Evolutionary conservation across 2,329 filamentous ascomycete species (phyloP), one percentile per base, ranked within the genome.

Genomic region (Aspergillus oerlinghausenensis): DNA sequence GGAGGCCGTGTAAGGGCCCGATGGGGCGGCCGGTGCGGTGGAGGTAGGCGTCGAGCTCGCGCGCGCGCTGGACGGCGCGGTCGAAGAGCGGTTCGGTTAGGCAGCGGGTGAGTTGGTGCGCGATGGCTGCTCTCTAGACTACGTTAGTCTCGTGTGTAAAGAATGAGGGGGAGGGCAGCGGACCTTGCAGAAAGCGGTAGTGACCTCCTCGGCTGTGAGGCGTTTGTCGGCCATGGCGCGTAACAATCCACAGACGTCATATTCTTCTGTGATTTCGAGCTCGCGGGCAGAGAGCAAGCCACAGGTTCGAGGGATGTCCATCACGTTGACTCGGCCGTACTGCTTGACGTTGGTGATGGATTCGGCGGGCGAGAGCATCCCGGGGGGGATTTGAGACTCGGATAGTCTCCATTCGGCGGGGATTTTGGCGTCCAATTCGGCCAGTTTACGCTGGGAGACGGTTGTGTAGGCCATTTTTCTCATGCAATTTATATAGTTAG

Each of bases 1-100:
- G 84, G 0, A 88, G 73, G 6, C 85, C 85, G 64, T 88, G 84
- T 0, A 88, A 74, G 1, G 85, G 84, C 0, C 85, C 85, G 2
- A 82, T 65, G 1, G 79, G 73, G 50, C 67, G 71, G 0, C 73
- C 74, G 43, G 71, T 73, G 42, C 60, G 67, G n/a, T 59, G 55
- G 21, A 75, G 56, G 58, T 82, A 73, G 0, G 70, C 67, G 55
- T 84, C 82, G 0, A 84, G 74, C 23, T 74, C 63, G n/a, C 71
- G 67, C 0, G 81, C 82, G 11, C 74, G 73, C n/a, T 73, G 55
- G 0, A 84, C 42, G 1, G 83, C 83, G 8, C 74, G 64, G 2
- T 77, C 71, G 61, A 82, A 81, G 49, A 83, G 76, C 38, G 80
- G 78, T 54, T 85, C 82, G 0, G 79, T 79, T 3, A 83, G 65